phyloP scores from a whole-genome alignment of 1,139 yeast species.

The Pichia terricola region DNA sequence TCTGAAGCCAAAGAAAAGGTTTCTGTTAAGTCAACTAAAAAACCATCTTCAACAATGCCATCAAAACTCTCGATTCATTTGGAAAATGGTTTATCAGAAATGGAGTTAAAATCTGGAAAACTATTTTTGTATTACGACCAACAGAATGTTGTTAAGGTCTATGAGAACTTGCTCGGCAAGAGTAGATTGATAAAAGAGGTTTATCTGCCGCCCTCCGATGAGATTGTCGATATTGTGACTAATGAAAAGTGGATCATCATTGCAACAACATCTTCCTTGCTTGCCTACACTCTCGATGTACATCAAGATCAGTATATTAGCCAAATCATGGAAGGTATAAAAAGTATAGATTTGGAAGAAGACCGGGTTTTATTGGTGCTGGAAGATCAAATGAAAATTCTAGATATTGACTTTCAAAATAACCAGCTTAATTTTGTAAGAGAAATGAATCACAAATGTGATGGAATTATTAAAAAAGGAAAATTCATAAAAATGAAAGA shows the following conservation, averaged over 20 bases:
- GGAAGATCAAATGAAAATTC: slow-evolving; percentile 12
- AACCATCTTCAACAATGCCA: no score
- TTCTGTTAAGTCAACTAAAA: no score
- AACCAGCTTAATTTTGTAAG: not conserved
- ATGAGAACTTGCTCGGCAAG: slow-evolving; percentile 4
- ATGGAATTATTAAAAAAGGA: slow-evolving; percentile 12
- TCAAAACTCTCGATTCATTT: not conserved
- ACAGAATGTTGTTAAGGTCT: slow-evolving; percentile 5
- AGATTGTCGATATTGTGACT: slow-evolving; percentile 13
- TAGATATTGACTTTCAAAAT: slow-evolving; percentile 10
- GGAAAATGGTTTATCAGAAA: slow-evolving; percentile 2
- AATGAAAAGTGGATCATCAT: slow-evolving; percentile 12
- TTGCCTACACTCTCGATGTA: slow-evolving; percentile 7
- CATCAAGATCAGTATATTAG: not conserved
- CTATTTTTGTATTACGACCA: slow-evolving; percentile 7
- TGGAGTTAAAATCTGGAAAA: slow-evolving; percentile 9
- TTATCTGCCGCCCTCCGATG: slow-evolving; percentile 4
- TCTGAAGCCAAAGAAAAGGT: no score
- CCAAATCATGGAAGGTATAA: slow-evolving; percentile 3
- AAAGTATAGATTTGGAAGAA: slow-evolving; percentile 16
- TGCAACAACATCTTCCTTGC: slow-evolving; percentile 9
- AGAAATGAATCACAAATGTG: slow-evolving; percentile 9
- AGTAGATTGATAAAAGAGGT: slow-evolving; percentile 3
- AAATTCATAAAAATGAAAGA: slow-evolving; percentile 13
- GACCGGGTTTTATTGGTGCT: slow-evolving; percentile 12